These are phyloP conservation scores for Paxillus involutus DNA, from an alignment of 768 basidiomycete genomes.

Conservation along the genomic window DNA sequence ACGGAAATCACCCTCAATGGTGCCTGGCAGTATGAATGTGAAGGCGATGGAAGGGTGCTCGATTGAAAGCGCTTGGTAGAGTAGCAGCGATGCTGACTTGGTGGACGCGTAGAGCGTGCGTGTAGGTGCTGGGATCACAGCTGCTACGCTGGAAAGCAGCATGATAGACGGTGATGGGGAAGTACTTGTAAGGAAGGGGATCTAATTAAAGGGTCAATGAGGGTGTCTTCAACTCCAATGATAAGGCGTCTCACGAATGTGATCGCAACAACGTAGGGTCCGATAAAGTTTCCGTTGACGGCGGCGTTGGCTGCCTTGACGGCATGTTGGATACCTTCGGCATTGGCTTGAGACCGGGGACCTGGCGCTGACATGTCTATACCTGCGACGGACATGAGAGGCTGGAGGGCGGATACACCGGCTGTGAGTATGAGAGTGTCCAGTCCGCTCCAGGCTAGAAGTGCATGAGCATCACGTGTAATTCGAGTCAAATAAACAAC, in stretches of 20 bases:
- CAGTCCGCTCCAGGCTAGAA: conserved; percentile 73
- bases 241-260: conserved; percentile 58
- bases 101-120: conserved; percentile 82
- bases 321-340: conserved; percentile 58
- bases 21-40: conserved; percentile 61
- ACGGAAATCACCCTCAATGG: conserved; percentile 79
- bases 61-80: conserved; percentile 78
- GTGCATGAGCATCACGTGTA: neutral
- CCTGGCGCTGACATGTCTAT: conserved; percentile 34
- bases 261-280: conserved; percentile 67
- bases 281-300: conserved; percentile 62
- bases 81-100: conserved; percentile 74
- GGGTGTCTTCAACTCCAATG: neutral
- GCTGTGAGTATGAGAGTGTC: conserved; percentile 84
- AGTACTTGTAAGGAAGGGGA: conserved; percentile 67
- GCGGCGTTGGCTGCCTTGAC: conserved; percentile 59
- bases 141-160: conserved; percentile 76
- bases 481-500: neutral
- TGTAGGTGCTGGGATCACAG: conserved; percentile 82
- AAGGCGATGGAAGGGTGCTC: conserved; percentile 74
- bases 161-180: conserved; percentile 73
- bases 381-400: conserved; percentile 72
- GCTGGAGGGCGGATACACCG: conserved; percentile 80
- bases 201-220: conserved; percentile 40
- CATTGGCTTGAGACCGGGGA: conserved; percentile 39